Evolutionary conservation across 2,329 filamentous ascomycete genomes (phyloP), one percentile per base, ranked within the genome.

Genomic region (Trichophyton simii): DNA sequence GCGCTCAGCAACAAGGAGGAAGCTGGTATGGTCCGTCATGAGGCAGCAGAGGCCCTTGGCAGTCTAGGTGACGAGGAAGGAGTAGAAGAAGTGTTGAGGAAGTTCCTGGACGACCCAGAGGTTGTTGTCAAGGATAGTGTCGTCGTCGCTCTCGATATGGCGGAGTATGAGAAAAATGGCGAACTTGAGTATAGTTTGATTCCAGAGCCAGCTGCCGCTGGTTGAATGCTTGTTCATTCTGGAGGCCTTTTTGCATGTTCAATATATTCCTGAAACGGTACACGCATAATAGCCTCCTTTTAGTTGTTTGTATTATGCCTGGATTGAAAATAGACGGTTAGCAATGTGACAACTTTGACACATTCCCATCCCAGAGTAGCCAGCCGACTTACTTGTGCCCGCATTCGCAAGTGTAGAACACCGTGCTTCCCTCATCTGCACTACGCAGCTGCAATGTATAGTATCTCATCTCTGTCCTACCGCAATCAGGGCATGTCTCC

Each of bases 141-240:
- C 44, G 85, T 96, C 68, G 94, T 99, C 61, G 94, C 94, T 52
- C 80, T 99, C 66, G 94, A 99, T 74, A 99, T 99, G 90, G 94
- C 91, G 9, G 92, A 96, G 71, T 96, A 90, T 70, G 94, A 99
- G 80, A 90, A 88, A 79, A 88, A 85, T 67, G 88, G 89, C 48
- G 85, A 96, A 75, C 78, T 85, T 36, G 91, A 99, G 72, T 99
- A 99, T 79, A 94, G 94, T 55, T 82, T 96, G 70, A 87, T 97
- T 67, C 92, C 91, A 2, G 83, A 88, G 58, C 68, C 69, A 48
- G 67, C 67, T 44, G 68, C 69, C 54, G 64, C 65, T 38, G 65
- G 65, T 60, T 69, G 57, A 44, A 65, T 52, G 13, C 9, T 42
- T 44, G 36, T 20, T 42, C 13, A 25, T 4, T 34, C 41, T 0